Evolutionary conservation across 805 yeast genomes (phyloP).

Genomic region (Cyberlindnera euphorbiiphila): DNA sequence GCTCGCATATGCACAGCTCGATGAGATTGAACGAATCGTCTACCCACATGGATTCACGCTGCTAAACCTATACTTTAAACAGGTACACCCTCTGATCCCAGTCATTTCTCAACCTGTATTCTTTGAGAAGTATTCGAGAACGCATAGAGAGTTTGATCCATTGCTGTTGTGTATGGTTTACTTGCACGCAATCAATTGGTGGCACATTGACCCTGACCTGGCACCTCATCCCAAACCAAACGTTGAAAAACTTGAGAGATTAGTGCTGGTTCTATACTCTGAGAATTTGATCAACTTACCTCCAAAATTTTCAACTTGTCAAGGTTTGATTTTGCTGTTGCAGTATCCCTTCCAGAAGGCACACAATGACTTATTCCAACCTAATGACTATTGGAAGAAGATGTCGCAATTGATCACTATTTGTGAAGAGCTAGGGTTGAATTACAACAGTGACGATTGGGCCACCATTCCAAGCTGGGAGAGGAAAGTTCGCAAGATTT

Average conservation of each 20-base stretch:
- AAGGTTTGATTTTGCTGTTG: constrained; percentile 35
- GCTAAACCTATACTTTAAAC: constrained; percentile 24
- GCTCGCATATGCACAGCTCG: constrained; percentile 27
- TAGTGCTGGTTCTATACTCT: constrained; percentile 25
- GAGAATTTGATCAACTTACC: constrained; percentile 27
- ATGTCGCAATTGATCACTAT: constrained; percentile 22
- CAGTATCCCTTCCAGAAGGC: constrained; percentile 21
- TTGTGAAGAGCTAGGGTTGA: constrained; percentile 29
- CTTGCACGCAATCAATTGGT: constrained; percentile 28
- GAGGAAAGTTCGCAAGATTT: constrained; percentile 24
- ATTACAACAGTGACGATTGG: constrained; percentile 26
- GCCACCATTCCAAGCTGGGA: constrained; percentile 29
- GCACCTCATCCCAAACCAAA: constrained; percentile 18
- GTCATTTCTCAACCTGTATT: constrained; percentile 26
- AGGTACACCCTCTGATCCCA: constrained; percentile 29
- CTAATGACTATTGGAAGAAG: constrained; percentile 22
- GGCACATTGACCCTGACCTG: constrained; percentile 21
- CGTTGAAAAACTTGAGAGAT: constrained; percentile 26
- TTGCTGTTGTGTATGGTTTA: constrained; percentile 27
- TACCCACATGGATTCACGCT: constrained; percentile 23
- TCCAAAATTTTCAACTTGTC: constrained; percentile 34
- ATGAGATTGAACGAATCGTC: constrained; percentile 28
- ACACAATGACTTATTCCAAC: constrained; percentile 13
- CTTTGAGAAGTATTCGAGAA: constrained; percentile 28
- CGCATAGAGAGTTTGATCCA: constrained; percentile 31